Conservation (phyloP, 768 basidiomycete genomes). For the Leccinellum luteum region DNA sequence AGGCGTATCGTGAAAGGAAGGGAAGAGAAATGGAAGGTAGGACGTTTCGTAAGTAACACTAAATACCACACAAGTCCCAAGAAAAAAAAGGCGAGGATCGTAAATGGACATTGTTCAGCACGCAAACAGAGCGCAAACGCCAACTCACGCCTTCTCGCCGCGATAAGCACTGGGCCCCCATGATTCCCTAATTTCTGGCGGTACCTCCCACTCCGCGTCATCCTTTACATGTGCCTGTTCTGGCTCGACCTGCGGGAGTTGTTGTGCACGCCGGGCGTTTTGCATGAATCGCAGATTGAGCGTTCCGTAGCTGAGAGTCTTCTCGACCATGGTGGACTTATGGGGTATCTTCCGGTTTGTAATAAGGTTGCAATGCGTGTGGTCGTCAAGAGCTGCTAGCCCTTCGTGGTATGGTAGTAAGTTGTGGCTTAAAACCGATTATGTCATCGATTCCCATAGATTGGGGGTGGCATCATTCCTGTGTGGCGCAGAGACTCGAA, state of each 20-base stretch:
- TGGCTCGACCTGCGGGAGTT: conserved; percentile 46
- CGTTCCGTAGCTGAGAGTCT: conserved; percentile 61
- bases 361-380: background rate
- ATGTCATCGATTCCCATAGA: conserved; percentile 22
- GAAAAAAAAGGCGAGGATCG: conserved; percentile 5
- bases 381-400: background rate
- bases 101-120: conserved; percentile 20
- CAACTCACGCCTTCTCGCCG: conserved; percentile 27
- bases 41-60: conserved; percentile 55
- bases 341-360: background rate
- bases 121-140: conserved; percentile 4
- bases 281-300: conserved; percentile 73
- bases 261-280: conserved; percentile 53
- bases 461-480: conserved; percentile 8
- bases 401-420: background rate
- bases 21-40: conserved; percentile 65
- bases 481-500: conserved; percentile 10
- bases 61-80: conserved; percentile 7
- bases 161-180: conserved; percentile 41
- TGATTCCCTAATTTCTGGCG: conserved; percentile 48
- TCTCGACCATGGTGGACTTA: conserved; percentile 30
- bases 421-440: background rate
- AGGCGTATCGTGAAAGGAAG: conserved; percentile 31
- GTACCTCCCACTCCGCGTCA: conserved; percentile 64
- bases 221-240: conserved; percentile 57